Evolutionary conservation across 2,329 filamentous ascomycete species (phyloP), one percentile per base, ranked within the genome.

Genomic region (Pseudogymnoascus sp.): DNA sequence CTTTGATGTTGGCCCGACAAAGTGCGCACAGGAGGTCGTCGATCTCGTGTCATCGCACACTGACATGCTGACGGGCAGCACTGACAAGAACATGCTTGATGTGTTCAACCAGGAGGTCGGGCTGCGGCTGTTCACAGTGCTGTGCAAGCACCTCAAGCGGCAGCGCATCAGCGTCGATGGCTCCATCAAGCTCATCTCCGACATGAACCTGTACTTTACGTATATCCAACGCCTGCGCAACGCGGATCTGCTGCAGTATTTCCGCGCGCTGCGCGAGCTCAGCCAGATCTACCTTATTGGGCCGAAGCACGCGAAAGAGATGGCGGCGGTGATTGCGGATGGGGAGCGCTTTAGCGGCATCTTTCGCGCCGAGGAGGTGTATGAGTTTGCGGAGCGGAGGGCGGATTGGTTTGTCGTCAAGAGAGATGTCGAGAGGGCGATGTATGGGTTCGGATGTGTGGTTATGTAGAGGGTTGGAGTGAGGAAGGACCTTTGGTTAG

Each of bases 61-160:
- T 1, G 84, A 82, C 70, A 96, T 99, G 90, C 80, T 99, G 10
- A 83, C 89, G 3, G 94, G 94, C 63, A 95, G 90, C 71, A 97
- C 92, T 1, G 94, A 99, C 71, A 99, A 99, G 77, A 92, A 90
- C 63, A 95, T 96, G 80, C 85, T 99, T 23, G 94, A 99, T 70
- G 94, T 99, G 12, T 99, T 99, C 79, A 96, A 96, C 72, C 90
- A 94, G 74, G 94, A 99, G 75, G 92, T 99, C 23, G 94, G 94
- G 0, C 82, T 96, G 64, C 88, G 94, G 23, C 81, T 99, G 58
- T 99, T 97, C 75, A 85, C 88, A 18, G 88, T 90, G 15, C 79
- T 99, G 57, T 96, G 92, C 80, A 99, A 99, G 75, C 94, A 99
- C 74, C 82, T 99, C 65, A 99, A 99, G 77, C 88, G 92, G 8